Conservation (phyloP, 1,284 basidiomycete genomes). For the Trichosporon sp. region DNA sequence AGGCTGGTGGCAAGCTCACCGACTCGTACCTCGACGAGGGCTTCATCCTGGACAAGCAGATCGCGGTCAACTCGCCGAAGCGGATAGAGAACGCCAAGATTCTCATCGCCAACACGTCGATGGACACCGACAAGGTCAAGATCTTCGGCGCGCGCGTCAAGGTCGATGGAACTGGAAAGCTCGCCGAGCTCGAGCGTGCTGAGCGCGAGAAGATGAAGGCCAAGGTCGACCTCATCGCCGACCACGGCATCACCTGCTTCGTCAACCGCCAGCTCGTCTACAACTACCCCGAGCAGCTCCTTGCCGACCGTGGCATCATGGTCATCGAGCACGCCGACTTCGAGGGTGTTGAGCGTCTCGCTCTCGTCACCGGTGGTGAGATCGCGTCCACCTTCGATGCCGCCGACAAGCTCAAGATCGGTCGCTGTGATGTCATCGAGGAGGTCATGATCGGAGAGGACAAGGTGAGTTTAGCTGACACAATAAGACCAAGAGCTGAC, state of each 20-base stretch:
- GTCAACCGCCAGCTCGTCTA: constrained; percentile 99
- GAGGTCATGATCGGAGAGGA: constrained; percentile 99
- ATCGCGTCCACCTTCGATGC: constrained; percentile 95
- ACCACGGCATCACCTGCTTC: constrained; percentile 96
- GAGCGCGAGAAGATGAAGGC: constrained; percentile 99
- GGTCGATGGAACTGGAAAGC: constrained; percentile 92
- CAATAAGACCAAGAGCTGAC: not conserved
- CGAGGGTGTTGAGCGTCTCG: constrained; percentile 95
- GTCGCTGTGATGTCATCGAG: constrained; percentile 91
- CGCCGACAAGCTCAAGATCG: constrained; percentile 91
- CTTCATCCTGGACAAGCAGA: constrained; percentile 97
- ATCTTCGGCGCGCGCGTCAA: constrained; percentile 96
- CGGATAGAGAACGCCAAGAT: constrained; percentile 94
- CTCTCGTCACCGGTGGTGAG: constrained; percentile 96
- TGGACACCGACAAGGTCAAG: constrained; percentile 99
- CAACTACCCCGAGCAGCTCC: constrained; percentile 96
- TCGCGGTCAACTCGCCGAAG: constrained; percentile 93
- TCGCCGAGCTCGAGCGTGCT: constrained; percentile 95
- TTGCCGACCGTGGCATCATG: constrained; percentile 92
- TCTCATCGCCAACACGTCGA: constrained; percentile 96
- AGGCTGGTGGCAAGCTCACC: constrained; percentile 96
- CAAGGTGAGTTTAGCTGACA: constrained; percentile 65
- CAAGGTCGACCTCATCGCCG: constrained; percentile 92
- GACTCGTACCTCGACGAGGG: constrained; percentile 99
- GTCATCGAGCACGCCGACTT: constrained; percentile 99